A percentile compares a stretch with the other conserved stretches of the same genome.
These are phyloP conservation scores for Yamadazyma atmosphaerica DNA, from an alignment of 1,139 yeast genomes.

Conservation along the genomic window DNA sequence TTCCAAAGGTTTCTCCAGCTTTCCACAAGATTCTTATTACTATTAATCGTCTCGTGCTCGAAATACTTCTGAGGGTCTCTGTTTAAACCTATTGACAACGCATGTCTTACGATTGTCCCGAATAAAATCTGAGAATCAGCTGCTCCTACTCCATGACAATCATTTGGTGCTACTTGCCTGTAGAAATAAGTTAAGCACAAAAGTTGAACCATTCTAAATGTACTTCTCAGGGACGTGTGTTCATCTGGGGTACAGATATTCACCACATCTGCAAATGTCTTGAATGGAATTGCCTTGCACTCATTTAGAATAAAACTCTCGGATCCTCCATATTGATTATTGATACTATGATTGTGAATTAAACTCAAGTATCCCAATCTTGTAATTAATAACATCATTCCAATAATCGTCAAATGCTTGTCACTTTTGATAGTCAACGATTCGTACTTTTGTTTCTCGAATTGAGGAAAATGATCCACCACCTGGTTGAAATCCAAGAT, in stretches of 20 bases:
- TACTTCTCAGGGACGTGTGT: slow-evolving; percentile 27
- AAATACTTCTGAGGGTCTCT: slow-evolving; percentile 40
- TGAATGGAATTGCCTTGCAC: slow-evolving; percentile 25
- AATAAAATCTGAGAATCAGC: slow-evolving; percentile 42
- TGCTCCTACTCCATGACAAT: slow-evolving; percentile 46
- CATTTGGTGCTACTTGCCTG: slow-evolving; percentile 41
- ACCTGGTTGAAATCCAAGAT: slow-evolving; percentile 27
- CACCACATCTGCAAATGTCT: slow-evolving; percentile 26
- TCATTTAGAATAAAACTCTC: slow-evolving; percentile 32
- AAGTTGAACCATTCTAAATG: slow-evolving; percentile 35
- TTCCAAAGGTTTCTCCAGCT: slow-evolving; percentile 45
- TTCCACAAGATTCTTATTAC: slow-evolving; percentile 25
- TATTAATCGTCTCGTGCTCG: slow-evolving; percentile 32
- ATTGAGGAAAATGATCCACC: slow-evolving; percentile 28
- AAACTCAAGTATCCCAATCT: slow-evolving; percentile 43
- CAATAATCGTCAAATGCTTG: slow-evolving; percentile 32
- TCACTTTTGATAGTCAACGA: slow-evolving; percentile 29
- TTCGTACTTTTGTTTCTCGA: slow-evolving; percentile 20
- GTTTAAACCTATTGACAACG: slow-evolving; percentile 44
- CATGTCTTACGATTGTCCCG: slow-evolving; percentile 41
- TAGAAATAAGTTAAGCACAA: slow-evolving; percentile 36
- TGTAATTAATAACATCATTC: slow-evolving; percentile 31
- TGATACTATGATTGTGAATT: slow-evolving; percentile 35
- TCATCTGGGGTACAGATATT: slow-evolving; percentile 36
- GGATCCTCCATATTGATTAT: slow-evolving; percentile 28